Conservation (phyloP, 495 filamentous ascomycete genomes). For the Penicillium canescens region DNA sequence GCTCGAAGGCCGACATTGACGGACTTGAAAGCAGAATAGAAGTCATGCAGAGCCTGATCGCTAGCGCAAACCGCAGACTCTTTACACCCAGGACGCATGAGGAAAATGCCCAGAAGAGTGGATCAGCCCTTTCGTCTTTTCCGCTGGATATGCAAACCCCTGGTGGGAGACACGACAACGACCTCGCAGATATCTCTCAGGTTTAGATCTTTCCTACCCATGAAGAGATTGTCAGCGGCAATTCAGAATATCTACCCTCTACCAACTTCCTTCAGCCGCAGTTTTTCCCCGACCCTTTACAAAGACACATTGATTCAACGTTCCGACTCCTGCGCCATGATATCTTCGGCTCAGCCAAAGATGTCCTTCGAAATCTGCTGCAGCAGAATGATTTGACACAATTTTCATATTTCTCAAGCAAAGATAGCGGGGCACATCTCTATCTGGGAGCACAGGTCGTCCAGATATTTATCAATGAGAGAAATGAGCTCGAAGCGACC, state of each 20-base stretch:
- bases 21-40: slow-evolving; percentile 13
- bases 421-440: slow-evolving; percentile 9
- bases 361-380: slow-evolving; percentile 8
- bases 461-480: slow-evolving; percentile 13
- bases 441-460: slow-evolving; percentile 4
- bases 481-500: slow-evolving; percentile 13
- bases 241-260: slow-evolving; percentile 16
- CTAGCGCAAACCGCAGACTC: slow-evolving; percentile 8
- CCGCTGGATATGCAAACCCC: slow-evolving; percentile 16
- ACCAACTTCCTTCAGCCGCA: slow-evolving; percentile 13
- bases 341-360: slow-evolving; percentile 15
- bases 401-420: slow-evolving; percentile 1
- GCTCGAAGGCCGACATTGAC: slow-evolving; percentile 9
- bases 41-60: slow-evolving; percentile 9
- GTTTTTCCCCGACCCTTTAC: slow-evolving; percentile 6
- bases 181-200: slow-evolving; percentile 14
- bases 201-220: slow-evolving; percentile 16
- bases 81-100: neutral
- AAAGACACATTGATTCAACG: slow-evolving; percentile 14
- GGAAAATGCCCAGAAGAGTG: neutral
- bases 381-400: slow-evolving; percentile 27
- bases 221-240: slow-evolving; percentile 9
- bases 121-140: slow-evolving; percentile 3
- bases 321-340: slow-evolving; percentile 16
- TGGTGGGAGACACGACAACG: slow-evolving; percentile 18